A percentile compares a stretch with the other conserved stretches of the same genome.
Evolutionary conservation across 805 yeast species (phyloP).

Genomic region (Starmera quercuum): DNA sequence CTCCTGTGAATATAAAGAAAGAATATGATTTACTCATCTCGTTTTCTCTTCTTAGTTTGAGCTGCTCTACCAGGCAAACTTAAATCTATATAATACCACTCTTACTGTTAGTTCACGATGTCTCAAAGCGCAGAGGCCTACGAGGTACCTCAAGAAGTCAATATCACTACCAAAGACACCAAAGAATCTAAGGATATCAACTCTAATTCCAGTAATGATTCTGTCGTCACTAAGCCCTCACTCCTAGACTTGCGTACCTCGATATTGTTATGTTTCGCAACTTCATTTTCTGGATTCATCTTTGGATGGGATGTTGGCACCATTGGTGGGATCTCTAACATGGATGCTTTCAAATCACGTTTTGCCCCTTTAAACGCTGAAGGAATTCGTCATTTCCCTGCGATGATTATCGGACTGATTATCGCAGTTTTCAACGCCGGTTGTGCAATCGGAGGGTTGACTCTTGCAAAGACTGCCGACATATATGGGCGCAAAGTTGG

Average conservation of each 20-base stretch:
- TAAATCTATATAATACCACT: no score
- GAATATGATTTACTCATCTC: no score
- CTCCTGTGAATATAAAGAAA: no score
- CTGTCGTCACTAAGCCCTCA: background rate
- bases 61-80: no score
- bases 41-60: no score
- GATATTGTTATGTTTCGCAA: conserved; percentile 22
- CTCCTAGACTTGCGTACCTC: background rate
- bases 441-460: conserved; percentile 63
- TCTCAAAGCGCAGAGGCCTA: no score
- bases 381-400: conserved; percentile 37
- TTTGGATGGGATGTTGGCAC: conserved; percentile 80
- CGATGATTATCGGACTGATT: conserved; percentile 43
- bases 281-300: conserved; percentile 65
- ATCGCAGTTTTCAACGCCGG: conserved; percentile 58
- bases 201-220: no score
- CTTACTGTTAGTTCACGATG: no score
- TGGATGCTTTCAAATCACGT: conserved; percentile 45
- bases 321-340: conserved; percentile 61
- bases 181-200: no score
- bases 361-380: conserved; percentile 38
- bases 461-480: conserved; percentile 50
- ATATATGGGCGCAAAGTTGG: conserved; percentile 53
- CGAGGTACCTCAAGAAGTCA: no score
- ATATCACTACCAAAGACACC: no score